Base-by-base conservation (phyloP, 257 asterid species). In the Apocynum venetum region DNA sequence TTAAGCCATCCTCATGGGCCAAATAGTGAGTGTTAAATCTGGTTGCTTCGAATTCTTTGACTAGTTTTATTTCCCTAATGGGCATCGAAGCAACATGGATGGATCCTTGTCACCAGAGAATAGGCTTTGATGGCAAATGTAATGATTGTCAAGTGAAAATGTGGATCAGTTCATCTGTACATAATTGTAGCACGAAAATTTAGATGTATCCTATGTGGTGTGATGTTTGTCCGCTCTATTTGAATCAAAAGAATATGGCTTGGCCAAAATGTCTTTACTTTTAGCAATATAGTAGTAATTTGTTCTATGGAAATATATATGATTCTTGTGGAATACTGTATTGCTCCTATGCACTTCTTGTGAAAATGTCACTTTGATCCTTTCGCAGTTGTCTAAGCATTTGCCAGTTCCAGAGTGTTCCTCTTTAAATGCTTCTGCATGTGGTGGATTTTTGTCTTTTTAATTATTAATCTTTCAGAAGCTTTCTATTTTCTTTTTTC, bases 1-100 rank as follows among this genome's bases (percentile, higher is more conserved):
- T 85, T 78, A 91, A 89, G 86, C 93, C 96, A 17, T 92, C 91
- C 11, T 85, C 97, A 1, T 86, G 91, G 94, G 74, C 90, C 41
- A 87, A 68, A 40, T 75, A 75, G 51, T 7, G 35, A 25, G 25
- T 4, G 2, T 41, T 7, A 59, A 20, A 43, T 12, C 47, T n/a
- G 46, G 59, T 43, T 44, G 14, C 10, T 38, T 36, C 3, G 6
- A 3, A 4, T 53, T 36, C 44, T 43, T 12, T 15, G 10, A 40
- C 44, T 12, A 41, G 13, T 44, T 44, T 74, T 35, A 20, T 57
- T 9, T 8, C 52, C 38, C n/a, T 10, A 38, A 2, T 67, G 3
- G 12, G 2, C 10, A 64, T 40, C 9, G 7, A 19, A 49, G 4
- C 44, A 38, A 10, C 5, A 25, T 25, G 31, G 31, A 25, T 49